Percentiles rank a stretch among this genome's conserved stretches.
Conservation (phyloP, 495 filamentous ascomycete species). For the Talaromyces ruber region DNA sequence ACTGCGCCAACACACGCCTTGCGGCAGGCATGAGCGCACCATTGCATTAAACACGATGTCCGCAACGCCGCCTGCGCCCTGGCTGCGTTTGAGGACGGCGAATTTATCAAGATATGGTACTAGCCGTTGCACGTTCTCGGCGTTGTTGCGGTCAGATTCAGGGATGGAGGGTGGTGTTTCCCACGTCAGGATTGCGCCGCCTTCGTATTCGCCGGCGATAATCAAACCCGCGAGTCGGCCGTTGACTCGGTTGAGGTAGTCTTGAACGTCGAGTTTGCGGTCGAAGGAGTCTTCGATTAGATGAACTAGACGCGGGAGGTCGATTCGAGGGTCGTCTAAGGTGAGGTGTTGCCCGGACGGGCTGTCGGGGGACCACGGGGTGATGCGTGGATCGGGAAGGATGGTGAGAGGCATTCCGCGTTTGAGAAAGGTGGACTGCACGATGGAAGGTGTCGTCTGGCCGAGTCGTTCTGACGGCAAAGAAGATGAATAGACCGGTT, state of each 20-base stretch:
- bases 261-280: constrained; percentile 69
- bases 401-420: constrained; percentile 83
- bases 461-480: constrained; percentile 59
- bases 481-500: constrained; percentile 84
- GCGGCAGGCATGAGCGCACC: constrained; percentile 78
- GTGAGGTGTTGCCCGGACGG: constrained; percentile 42
- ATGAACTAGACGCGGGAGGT: constrained; percentile 70
- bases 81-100: constrained; percentile 77
- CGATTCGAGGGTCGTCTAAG: constrained; percentile 70
- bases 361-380: constrained; percentile 58
- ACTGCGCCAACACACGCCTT: constrained; percentile 74
- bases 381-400: constrained; percentile 56
- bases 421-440: constrained; percentile 75
- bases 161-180: constrained; percentile 59
- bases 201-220: constrained; percentile 93
- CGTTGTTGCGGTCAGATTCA: constrained; percentile 37
- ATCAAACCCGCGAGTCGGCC: constrained; percentile 80
- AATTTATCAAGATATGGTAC: constrained; percentile 98
- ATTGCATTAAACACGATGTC: constrained; percentile 95
- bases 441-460: constrained; percentile 17
- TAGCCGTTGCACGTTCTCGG: constrained; percentile 42
- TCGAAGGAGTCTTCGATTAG: constrained; percentile 94
- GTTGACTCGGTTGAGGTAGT: constrained; percentile 73
- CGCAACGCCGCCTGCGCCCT: constrained; percentile 87
- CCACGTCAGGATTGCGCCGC: constrained; percentile 92